These are phyloP conservation scores for Hemisphaericaspora lyxosophila DNA, from an alignment of 1,139 yeast genomes.

Conservation along the genomic window DNA sequence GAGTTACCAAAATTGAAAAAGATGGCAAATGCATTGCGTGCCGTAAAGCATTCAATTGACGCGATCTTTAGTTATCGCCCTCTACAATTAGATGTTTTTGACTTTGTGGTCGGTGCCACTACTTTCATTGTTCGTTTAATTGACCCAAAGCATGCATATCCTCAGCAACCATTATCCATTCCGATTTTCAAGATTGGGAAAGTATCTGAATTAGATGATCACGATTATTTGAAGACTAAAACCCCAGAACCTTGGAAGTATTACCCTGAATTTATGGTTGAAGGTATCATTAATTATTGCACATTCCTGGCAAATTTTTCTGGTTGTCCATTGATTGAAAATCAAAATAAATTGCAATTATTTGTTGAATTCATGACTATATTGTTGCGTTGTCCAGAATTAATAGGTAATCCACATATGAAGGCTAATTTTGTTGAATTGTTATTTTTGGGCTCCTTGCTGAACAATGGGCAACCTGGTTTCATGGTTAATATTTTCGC, in stretches of 20 bases:
- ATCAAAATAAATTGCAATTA: constrained; percentile 49
- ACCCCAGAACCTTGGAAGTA: constrained; percentile 79
- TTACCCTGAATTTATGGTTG: constrained; percentile 83
- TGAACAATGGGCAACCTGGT: constrained; percentile 63
- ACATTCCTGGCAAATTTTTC: constrained; percentile 61
- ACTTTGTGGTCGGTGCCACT: constrained; percentile 73
- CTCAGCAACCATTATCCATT: constrained; percentile 51
- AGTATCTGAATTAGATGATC: constrained; percentile 60
- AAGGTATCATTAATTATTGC: constrained; percentile 77
- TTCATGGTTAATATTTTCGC: constrained; percentile 67
- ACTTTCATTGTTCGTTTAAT: constrained; percentile 69
- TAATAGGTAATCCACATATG: constrained; percentile 89
- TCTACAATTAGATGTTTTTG: constrained; percentile 67
- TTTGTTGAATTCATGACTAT: constrained; percentile 73
- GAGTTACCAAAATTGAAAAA: constrained; percentile 50
- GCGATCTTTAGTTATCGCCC: constrained; percentile 58
- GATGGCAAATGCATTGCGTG: constrained; percentile 37
- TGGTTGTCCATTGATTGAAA: constrained; percentile 59
- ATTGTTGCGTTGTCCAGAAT: constrained; percentile 79
- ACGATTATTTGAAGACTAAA: constrained; percentile 60
- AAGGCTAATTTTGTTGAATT: constrained; percentile 82
- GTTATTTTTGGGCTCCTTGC: constrained; percentile 69
- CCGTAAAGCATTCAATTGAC: constrained; percentile 53
- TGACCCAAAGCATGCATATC: constrained; percentile 69
- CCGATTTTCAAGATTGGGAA: constrained; percentile 62